Evolutionary conservation across 225 moss, liverwort and hornwort genomes (phyloP), one percentile per base, ranked within the genome.

Genomic region (Bryum argenteum): DNA sequence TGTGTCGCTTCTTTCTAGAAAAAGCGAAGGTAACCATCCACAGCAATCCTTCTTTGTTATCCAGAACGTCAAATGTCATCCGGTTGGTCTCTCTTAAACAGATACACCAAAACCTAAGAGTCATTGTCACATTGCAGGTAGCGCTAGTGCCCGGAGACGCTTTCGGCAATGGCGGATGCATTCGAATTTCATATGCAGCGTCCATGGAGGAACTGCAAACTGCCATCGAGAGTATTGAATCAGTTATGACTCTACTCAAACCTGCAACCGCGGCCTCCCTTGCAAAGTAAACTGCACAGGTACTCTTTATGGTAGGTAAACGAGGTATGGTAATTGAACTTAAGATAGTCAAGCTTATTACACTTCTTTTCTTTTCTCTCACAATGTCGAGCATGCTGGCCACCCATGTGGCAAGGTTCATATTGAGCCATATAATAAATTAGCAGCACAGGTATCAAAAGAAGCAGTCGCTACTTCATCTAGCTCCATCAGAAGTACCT

Each of bases 131-230:
- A 14, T 65, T 74, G 62, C 85, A 98, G 97, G 97, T 98, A 23
- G 97, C 97, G 16, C 78, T 98, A 61, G 90, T 98, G 66, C 97
- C 97, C 33, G 97, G 97, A 67, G 94, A 98, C 78, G 97, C 97
- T 28, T 98, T 98, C 45, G 97, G 97, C 44, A 89, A 91, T 66
- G 83, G 92, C 28, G 74, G 82, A 58, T 98, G 97, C 79, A 75
- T 98, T 50, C 92, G 97, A 10, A 92, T 98, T 55, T 98, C 97
- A 7, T 98, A 98, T 73, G 97, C 97, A 17, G 91, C 97, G 13
- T 94, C 97, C 14, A 84, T 92, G 63, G 83, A 98, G 71, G 94
- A 94, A 65, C 84, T 98, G 67, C 72, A 77, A 54, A 80, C 58
- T 24, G 97, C 89, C 53, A 83, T 92, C 69, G 66, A 88, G 68